These are phyloP conservation scores for Taphrina betulina DNA, from an alignment of 1,139 yeast genomes.

Conservation along the genomic window DNA sequence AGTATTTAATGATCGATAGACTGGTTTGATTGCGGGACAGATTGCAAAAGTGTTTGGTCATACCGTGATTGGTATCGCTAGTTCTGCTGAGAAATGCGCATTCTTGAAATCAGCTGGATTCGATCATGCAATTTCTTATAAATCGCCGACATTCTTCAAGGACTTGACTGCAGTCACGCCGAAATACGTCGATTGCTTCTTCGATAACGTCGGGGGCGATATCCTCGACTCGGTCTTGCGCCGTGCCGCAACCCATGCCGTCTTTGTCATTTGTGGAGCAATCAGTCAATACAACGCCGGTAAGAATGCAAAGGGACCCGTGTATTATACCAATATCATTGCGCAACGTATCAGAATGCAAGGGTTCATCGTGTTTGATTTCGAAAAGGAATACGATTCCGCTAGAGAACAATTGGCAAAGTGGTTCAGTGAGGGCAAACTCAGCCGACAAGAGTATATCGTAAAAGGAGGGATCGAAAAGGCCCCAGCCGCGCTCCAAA, in stretches of 20 bases:
- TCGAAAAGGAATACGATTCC: conserved; percentile 18
- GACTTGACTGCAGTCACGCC: conserved; percentile 31
- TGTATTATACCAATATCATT: conserved; percentile 26
- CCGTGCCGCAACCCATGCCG: conserved; percentile 50
- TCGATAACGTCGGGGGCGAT: conserved; percentile 58
- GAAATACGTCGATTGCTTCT: conserved; percentile 41
- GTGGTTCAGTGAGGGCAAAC: conserved; percentile 33
- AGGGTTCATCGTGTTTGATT: conserved; percentile 35
- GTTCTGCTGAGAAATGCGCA: conserved; percentile 57
- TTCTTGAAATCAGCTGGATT: conserved; percentile 58
- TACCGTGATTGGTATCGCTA: conserved; percentile 64
- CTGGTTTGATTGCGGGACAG: conserved; percentile 63
- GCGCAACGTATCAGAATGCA: conserved; percentile 25
- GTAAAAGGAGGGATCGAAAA: conserved; percentile 32
- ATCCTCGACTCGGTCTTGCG: conserved; percentile 53
- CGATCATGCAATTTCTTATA: conserved; percentile 55
- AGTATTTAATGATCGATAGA: too few relatives aligned
- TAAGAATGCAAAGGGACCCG: conserved; percentile 20
- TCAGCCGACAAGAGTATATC: conserved; percentile 31
- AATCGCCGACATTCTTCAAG: conserved; percentile 40
- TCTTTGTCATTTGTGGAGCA: conserved; percentile 61
- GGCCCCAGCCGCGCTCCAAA: conserved; percentile 33
- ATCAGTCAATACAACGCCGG: conserved; percentile 58
- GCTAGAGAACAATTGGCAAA: conserved; percentile 31
- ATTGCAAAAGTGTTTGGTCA: conserved; percentile 58